Evolutionary conservation across 2,329 filamentous ascomycete genomes (phyloP), one percentile per base, ranked within the genome.

Genomic region (Fusarium caatingaense): DNA sequence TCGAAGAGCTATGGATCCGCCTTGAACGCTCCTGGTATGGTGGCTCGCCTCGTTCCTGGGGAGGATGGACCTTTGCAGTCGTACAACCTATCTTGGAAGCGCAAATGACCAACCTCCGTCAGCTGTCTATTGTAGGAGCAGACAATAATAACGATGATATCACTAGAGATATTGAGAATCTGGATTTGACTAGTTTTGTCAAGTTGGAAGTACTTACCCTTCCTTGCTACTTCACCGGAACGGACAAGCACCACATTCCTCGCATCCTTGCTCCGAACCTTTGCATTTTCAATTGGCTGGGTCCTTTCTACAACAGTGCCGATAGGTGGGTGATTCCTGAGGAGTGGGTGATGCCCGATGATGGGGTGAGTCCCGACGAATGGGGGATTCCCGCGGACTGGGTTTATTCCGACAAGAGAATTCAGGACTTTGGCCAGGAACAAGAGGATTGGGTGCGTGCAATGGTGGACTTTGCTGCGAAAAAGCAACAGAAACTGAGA

Each of bases 271-370:
- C 34, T 11, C 34, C 34, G 18, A 37, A n/a, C 16, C 34, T 37
- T 37, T 5, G 34, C 16, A 2, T 37, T 37, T 37, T 37, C 34
- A 37, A 37, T 37, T 37, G 34, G 34, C 16, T 37, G 9, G 34
- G 2, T 7, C 34, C 34, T n/a, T n/a, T 37, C 0, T 3, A n/a
- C 2, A 37, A 7, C 18, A 34, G 2, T 10, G 1, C 9, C 9
- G 27, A 28, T 28, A 1, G 10, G 34, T 37, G 34, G 34, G 16
- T n/a, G 18, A 7, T 37, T 11, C 34, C 34, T 0, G 34, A 37
- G 9, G 34, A 37, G 32, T 0, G 3, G 32, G 5, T 37, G 3
- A 37, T 18, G 2, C 32, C 16, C 9, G 16, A n/a, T 1, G 32
- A 37, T 0, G 2, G 5, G 9, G 9, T 37, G 32, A 37, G 5